Base-by-base conservation (phyloP, 2,329 filamentous ascomycete species). In the Penicillium sp. region DNA sequence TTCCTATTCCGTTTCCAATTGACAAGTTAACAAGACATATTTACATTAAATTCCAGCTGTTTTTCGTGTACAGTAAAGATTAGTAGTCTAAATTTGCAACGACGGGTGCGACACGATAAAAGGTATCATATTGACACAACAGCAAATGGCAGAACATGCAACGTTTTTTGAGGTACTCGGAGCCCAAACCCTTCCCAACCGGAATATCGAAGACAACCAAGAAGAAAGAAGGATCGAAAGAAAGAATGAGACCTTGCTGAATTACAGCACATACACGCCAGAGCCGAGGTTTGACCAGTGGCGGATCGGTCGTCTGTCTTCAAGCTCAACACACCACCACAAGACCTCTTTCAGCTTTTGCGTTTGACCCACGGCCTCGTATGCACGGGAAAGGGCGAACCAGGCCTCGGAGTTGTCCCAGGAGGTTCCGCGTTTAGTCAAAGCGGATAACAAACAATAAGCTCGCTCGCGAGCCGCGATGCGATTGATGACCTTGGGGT, bases 241-340 rank as follows among this genome's bases (percentile, higher is more conserved):
- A n/a, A 41, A 41, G 35, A 41, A 15, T 9, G 13, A 41, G 13
- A 15, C 5, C 17, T 62, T 21, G 35, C 48, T 52, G 35, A 30
- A 31, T 76, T 68, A 88, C 65, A 89, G 78, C 51, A 91, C 85
- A 77, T 91, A 91, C 21, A 90, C 85, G 21, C 88, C 87, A 54
- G 83, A 83, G 3, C 86, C 88, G 30, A 92, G 84, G 67, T 85
- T 88, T 31, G 83, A 85, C 95, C 94, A 98, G 62, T 86, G 85
- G 61, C 95, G 87, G 52, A 97, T 85, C 0, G 90, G 92, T 66
- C 87, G 88, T 7, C 87, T 88, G 74, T 99, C 94, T 75, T 98
- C 95, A 31, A 99, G 83, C 78, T 97, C 93, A 13, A 99, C 91
- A 70, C 93, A 96, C 93, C 94, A 98, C 95, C 95, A 98, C 7